Conservation (phyloP, 2,329 filamentous ascomycete genomes). For the Arachnomyces sp. region DNA sequence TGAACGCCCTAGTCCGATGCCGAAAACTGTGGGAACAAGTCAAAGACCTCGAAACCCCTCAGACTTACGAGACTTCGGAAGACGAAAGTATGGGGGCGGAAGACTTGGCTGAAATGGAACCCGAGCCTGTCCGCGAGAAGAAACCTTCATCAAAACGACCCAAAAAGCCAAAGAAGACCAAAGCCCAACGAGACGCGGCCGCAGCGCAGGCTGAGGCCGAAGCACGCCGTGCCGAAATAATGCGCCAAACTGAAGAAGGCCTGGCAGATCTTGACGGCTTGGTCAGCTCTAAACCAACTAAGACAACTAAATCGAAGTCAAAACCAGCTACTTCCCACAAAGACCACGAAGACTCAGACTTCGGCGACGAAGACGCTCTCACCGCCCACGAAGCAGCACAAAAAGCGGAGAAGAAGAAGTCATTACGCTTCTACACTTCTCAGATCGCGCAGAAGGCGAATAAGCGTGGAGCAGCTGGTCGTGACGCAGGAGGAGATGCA, state of each 20-base stretch:
- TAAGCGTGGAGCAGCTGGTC: conserved; percentile 57
- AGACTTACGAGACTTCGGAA: conserved; percentile 26
- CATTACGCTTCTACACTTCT: conserved; percentile 92
- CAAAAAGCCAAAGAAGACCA: conserved; percentile 30
- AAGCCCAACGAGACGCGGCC: conserved; percentile 43
- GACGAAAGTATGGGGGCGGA: conserved; percentile 19
- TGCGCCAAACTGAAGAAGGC: conserved; percentile 56
- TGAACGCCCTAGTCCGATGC: conserved; percentile 73
- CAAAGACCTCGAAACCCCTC: conserved; percentile 52
- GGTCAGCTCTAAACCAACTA: conserved; percentile 31
- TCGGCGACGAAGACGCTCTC: conserved; percentile 79
- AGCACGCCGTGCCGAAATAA: conserved; percentile 44
- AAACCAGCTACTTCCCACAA: conserved; percentile 21
- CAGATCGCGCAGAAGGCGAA: conserved; percentile 93
- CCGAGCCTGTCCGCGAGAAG: conserved; percentile 20
- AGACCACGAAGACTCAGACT: conserved; percentile 65
- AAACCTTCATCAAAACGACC: conserved; percentile 32
- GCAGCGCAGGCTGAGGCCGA: conserved; percentile 47
- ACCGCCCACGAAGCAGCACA: conserved; percentile 72
- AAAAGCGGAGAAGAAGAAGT: conserved; percentile 85
- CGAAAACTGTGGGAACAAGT: conserved; percentile 71
- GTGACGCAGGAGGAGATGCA: conserved; percentile 52
- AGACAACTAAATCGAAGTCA: conserved; percentile 37
- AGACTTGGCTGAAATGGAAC: conserved; percentile 18
- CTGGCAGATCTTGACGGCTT: conserved; percentile 64